These are phyloP conservation scores for Arthroderma sp. DNA, from an alignment of 2,329 filamentous ascomycete species.

Conservation along the genomic window DNA sequence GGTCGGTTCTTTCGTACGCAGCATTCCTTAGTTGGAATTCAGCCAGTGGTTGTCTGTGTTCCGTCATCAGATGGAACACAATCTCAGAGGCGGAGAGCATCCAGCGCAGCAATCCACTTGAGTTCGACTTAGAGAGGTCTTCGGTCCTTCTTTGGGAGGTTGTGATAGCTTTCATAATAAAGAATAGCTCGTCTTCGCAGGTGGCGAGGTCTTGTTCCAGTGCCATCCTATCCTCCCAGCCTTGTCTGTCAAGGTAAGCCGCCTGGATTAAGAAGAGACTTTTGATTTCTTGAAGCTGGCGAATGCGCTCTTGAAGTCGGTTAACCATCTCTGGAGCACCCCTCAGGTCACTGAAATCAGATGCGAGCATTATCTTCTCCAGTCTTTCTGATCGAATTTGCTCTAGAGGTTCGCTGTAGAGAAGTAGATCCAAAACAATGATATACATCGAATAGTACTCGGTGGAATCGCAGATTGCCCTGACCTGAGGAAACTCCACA, in stretches of 20 bases:
- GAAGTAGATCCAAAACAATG: slow-evolving; percentile 85
- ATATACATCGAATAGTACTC: slow-evolving; percentile 98
- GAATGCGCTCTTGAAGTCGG: slow-evolving; percentile 79
- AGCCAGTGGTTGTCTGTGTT: slow-evolving; percentile 73
- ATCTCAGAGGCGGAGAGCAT: slow-evolving; percentile 90
- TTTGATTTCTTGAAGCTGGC: slow-evolving; percentile 92
- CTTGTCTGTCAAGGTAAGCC: slow-evolving; percentile 70
- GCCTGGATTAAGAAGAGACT: slow-evolving; percentile 88
- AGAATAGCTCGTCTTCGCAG: slow-evolving; percentile 95
- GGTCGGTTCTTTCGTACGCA: slow-evolving; percentile 89
- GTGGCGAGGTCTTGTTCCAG: slow-evolving; percentile 78
- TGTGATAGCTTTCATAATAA: slow-evolving; percentile 99
- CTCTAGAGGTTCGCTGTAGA: slow-evolving; percentile 92
- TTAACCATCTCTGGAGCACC: slow-evolving; percentile 89
- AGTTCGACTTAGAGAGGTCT: slow-evolving; percentile 54
- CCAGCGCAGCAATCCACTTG: slow-evolving; percentile 73
- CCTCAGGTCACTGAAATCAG: slow-evolving; percentile 92
- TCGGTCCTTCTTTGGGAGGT: slow-evolving; percentile 79
- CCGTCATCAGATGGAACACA: slow-evolving; percentile 89
- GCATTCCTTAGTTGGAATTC: slow-evolving; percentile 88
- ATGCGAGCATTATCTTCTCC: slow-evolving; percentile 97
- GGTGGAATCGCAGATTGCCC: slow-evolving; percentile 89
- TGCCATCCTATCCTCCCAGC: slow-evolving; percentile 81
- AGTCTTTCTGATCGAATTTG: slow-evolving; percentile 92
- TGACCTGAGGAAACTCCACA: slow-evolving; percentile 88